phyloP scores from a whole-genome alignment of 345 rosid genomes.

The Ricinus communis region DNA sequence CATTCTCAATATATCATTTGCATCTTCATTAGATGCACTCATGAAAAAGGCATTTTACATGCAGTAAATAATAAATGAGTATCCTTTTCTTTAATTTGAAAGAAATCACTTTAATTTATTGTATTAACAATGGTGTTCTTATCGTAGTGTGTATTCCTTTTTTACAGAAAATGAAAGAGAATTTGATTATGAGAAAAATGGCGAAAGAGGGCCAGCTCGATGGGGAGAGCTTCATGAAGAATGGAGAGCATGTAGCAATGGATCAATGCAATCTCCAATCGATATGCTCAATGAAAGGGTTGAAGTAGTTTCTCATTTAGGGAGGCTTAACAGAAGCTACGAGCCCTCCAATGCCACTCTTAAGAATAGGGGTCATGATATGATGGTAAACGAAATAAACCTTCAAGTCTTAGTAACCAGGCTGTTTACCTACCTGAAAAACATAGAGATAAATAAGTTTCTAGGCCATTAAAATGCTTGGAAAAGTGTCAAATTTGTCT shows the following conservation, averaged over 20 bases:
- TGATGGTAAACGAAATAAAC: slow-evolving; percentile 49
- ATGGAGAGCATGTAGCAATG: slow-evolving; percentile 62
- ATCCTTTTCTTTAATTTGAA: too few relatives aligned
- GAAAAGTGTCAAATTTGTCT: too few relatives aligned
- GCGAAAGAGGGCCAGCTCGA: slow-evolving; percentile 48
- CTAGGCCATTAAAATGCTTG: too few relatives aligned
- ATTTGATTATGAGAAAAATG: slow-evolving; percentile 44
- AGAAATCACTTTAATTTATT: too few relatives aligned
- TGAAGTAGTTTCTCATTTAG: slow-evolving; percentile 45
- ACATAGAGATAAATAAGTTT: too few relatives aligned
- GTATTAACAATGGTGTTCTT: too few relatives aligned
- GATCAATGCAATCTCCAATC: slow-evolving; percentile 83
- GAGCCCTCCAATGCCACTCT: slow-evolving; percentile 56
- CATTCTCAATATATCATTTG: too few relatives aligned
- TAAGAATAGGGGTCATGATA: slow-evolving; percentile 82
- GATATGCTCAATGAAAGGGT: slow-evolving; percentile 59
- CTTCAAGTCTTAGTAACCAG: too few relatives aligned
- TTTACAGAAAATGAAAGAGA: slow-evolving; percentile 65
- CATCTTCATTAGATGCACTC: too few relatives aligned
- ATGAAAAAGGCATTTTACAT: too few relatives aligned
- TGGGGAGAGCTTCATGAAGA: slow-evolving; percentile 74
- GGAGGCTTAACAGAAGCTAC: slow-evolving; percentile 51
- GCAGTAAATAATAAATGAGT: too few relatives aligned
- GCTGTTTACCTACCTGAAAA: too few relatives aligned
- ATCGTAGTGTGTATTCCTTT: not conserved